Conservation (phyloP, 2,329 filamentous ascomycete genomes). For the Plectosphaerella sp. region DNA sequence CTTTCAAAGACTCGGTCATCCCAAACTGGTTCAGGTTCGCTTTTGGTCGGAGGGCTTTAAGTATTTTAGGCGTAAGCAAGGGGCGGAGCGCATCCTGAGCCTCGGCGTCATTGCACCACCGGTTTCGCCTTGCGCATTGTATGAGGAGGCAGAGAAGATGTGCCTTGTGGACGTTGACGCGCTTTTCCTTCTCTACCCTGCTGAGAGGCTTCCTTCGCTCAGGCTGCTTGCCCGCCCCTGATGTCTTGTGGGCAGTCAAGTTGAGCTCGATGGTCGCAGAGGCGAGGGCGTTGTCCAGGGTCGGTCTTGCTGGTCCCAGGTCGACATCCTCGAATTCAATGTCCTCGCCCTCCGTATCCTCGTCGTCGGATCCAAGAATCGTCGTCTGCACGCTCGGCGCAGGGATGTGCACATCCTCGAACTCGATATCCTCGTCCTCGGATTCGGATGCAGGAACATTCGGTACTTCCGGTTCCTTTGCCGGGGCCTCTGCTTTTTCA, state of each 20-base stretch:
- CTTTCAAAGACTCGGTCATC: constrained; percentile 70
- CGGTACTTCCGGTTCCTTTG: not conserved
- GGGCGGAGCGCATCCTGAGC: constrained; percentile 63
- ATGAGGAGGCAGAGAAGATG: constrained; percentile 80
- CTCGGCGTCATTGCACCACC: constrained; percentile 77
- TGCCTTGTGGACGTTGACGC: constrained; percentile 77
- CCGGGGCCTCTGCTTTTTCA: constrained; percentile 4
- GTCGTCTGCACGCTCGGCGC: constrained; percentile 46
- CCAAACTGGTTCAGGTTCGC: constrained; percentile 67
- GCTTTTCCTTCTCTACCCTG: constrained; percentile 47
- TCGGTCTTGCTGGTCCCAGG: constrained; percentile 25
- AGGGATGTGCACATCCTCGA: constrained; percentile 46
- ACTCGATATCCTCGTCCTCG: constrained; percentile 37
- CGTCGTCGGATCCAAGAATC: constrained; percentile 40
- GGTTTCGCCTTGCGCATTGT: constrained; percentile 73
- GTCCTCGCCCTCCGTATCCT: constrained; percentile 29
- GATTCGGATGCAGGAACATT: constrained; percentile 23
- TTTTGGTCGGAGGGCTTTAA: constrained; percentile 65
- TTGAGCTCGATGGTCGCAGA: constrained; percentile 45
- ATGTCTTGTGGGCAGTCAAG: constrained; percentile 39
- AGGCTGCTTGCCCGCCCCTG: constrained; percentile 20
- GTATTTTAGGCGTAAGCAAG: constrained; percentile 61
- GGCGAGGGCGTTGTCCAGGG: constrained; percentile 16
- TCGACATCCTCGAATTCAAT: constrained; percentile 45
- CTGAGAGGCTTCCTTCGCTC: constrained; percentile 48